These are phyloP conservation scores for Rhizophagus prolifer DNA, from an alignment of 192 early-diverging fungal species.

Conservation along the genomic window DNA sequence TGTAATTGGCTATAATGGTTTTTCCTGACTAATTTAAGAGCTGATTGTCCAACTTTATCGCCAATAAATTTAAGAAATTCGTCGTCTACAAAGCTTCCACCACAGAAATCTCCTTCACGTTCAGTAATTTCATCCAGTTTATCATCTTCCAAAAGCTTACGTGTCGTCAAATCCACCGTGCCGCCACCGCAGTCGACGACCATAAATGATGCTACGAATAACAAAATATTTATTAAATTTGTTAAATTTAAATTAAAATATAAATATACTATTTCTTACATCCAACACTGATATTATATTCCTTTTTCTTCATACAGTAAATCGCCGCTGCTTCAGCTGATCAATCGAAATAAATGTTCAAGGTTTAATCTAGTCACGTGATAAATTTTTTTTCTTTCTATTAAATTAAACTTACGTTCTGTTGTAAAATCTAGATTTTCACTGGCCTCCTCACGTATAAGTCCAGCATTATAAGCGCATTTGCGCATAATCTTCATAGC, in stretches of 20 bases:
- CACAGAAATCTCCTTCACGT: constrained; percentile 8
- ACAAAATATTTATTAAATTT: background rate
- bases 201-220: constrained; percentile 45
- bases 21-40: background rate
- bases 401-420: constrained; percentile 1
- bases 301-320: background rate
- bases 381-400: too few species aligned
- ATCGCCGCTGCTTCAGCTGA: constrained; percentile 15
- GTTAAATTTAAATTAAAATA: background rate
- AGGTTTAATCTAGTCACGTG: too few species aligned
- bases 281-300: background rate
- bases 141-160: background rate
- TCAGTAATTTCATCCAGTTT: constrained; percentile 10
- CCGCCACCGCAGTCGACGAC: constrained; percentile 60
- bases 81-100: constrained; percentile 11
- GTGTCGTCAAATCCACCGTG: constrained; percentile 54
- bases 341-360: too few species aligned
- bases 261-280: background rate
- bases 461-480: constrained; percentile 48
- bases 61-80: constrained; percentile 25
- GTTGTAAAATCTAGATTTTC: background rate
- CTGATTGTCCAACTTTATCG: background rate
- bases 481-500: constrained; percentile 55
- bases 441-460: constrained; percentile 34
- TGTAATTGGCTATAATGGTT: constrained; percentile 16